Evolutionary conservation across 352 stramenopile species (phyloP), one percentile per base, ranked within the genome.

Genomic region (Pseudoperonospora humuli): DNA sequence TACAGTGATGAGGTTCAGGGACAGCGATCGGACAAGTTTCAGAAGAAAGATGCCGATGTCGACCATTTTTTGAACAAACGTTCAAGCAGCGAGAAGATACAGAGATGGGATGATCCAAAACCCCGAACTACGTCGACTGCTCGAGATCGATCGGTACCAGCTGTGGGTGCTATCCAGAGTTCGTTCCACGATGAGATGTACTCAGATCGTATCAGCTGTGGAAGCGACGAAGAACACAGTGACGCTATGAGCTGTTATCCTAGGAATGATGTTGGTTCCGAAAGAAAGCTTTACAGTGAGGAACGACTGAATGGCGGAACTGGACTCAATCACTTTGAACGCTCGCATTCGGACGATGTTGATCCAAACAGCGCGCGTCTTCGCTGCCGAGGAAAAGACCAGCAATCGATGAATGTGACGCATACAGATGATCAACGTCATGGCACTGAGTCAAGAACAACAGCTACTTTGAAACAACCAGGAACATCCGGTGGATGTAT

Each of bases 101-200:
- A 49, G 20, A 32, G 18, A 3, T 59, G 39, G 8, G 35, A 48
- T 28, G 39, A 7, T 11, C 18, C 19, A 7, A 49, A 54, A 40
- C 41, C 39, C 4, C 36, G 19, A 14, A 25, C 23, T 40, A 47
- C 44, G 7, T 50, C 54, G 21, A 38, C 17, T 29, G 29, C 34
- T 29, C 14, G 50, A 32, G 54, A 64, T 47, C 39, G 45, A 53
- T 61, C 45, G n/a, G n/a, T n/a, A 4, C 38, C 58, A 24, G 41
- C 24, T 40, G 40, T 57, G 27, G 45, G 49, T 13, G 45, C 54
- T 11, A 53, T 32, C 0, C 49, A 61, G 41, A 61, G 54, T 17
- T 42, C 41, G 34, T 55, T 58, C 13, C 36, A 29, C 15, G 32
- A 58, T 32, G 36, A 61, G 45, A 20, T 43, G n/a, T 37, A 26